These are phyloP conservation scores for Microcyclosporella mali DNA, from an alignment of 2,329 filamentous ascomycete genomes.

Conservation along the genomic window DNA sequence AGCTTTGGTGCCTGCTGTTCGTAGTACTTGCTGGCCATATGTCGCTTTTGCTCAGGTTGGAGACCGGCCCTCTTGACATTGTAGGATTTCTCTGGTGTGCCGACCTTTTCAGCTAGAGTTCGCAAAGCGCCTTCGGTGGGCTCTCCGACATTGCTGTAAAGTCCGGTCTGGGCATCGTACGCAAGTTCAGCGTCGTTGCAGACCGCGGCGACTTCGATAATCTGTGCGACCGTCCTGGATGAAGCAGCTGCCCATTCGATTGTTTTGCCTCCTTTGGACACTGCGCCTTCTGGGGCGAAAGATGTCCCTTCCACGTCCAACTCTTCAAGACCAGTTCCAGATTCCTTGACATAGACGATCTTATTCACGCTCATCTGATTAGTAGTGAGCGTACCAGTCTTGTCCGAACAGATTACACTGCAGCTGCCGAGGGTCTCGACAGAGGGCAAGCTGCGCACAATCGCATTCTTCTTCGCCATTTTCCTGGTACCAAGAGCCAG, in stretches of 20 bases:
- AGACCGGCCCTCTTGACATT: slow-evolving; percentile 49
- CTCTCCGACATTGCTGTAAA: slow-evolving; percentile 81
- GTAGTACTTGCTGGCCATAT: slow-evolving; percentile 79
- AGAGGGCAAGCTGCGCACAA: slow-evolving; percentile 90
- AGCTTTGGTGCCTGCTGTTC: slow-evolving; percentile 68
- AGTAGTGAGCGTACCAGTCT: slow-evolving; percentile 94
- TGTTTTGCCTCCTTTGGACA: slow-evolving; percentile 60
- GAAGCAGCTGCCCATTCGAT: slow-evolving; percentile 62
- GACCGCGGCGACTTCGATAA: slow-evolving; percentile 63
- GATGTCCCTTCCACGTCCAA: slow-evolving; percentile 88
- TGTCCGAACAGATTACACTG: slow-evolving; percentile 99
- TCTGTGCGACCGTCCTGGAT: slow-evolving; percentile 73
- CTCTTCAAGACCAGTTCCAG: slow-evolving; percentile 71
- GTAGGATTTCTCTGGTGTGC: slow-evolving; percentile 61
- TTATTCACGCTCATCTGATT: slow-evolving; percentile 99
- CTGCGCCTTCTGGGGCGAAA: slow-evolving; percentile 73
- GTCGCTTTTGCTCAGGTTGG: slow-evolving; percentile 56
- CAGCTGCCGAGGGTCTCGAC: slow-evolving; percentile 98
- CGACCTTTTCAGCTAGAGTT: slow-evolving; percentile 89
- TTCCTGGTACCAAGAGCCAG: slow-evolving; percentile 91
- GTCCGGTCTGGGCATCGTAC: slow-evolving; percentile 68
- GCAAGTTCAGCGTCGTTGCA: slow-evolving; percentile 86
- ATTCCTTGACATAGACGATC: slow-evolving; percentile 72
- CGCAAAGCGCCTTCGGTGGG: slow-evolving; percentile 91
- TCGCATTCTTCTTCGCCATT: slow-evolving; percentile 98